Evolutionary conservation across 192 early-diverging fungal genomes (phyloP).

Genomic region (Dispira parvispora): DNA sequence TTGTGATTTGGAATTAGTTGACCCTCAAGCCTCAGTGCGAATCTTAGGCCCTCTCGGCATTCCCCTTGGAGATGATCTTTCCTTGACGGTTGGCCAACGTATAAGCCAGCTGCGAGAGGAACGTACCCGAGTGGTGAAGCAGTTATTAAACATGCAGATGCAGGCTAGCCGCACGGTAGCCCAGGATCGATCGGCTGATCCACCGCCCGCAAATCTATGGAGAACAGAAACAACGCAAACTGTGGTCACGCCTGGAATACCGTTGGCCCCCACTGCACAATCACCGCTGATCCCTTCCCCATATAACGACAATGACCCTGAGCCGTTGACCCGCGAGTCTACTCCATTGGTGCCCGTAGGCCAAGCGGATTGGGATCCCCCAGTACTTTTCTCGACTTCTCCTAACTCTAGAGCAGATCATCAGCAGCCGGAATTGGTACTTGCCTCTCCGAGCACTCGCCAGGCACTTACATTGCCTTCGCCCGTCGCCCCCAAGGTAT

Average conservation of each 20-base stretch:
- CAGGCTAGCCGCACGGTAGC: background rate
- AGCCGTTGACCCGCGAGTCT: too few relatives aligned
- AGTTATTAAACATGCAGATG: conserved; percentile 15
- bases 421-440: background rate
- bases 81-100: conserved; percentile 13
- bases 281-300: too few relatives aligned
- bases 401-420: background rate
- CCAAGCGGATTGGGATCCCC: background rate
- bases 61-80: background rate
- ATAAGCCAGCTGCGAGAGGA: conserved; percentile 24
- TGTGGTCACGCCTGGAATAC: too few relatives aligned
- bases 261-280: too few relatives aligned
- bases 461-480: background rate
- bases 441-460: background rate
- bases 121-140: conserved; percentile 20
- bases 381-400: background rate
- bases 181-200: background rate
- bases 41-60: background rate
- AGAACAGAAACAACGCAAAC: too few relatives aligned
- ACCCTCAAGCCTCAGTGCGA: conserved; percentile 18
- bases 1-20: conserved; percentile 26
- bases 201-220: background rate
- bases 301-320: too few relatives aligned
- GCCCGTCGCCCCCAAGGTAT: background rate
- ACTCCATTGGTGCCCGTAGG: background rate